A percentile compares a stretch with the other conserved stretches of the same genome.
Evolutionary conservation across 202 grass and related monocot species (phyloP).

Genomic region (Musa balbisiana): DNA sequence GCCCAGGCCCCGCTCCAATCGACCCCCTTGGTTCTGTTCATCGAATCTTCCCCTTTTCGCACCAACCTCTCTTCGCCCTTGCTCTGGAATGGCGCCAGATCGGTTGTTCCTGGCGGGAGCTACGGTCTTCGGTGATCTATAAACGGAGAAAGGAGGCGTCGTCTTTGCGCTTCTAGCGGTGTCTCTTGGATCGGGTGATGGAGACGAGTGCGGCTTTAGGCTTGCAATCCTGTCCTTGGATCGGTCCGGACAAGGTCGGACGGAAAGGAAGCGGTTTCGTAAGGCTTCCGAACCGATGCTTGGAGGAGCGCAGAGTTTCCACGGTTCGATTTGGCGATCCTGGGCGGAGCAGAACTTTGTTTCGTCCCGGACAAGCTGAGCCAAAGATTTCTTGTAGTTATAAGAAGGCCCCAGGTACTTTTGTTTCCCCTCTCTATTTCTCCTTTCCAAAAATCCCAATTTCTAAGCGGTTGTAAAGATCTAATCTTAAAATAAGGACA

Average conservation of each 20-base stretch:
- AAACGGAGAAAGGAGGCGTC: background rate
- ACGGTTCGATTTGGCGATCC: background rate
- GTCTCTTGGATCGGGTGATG: background rate
- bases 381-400: constrained; percentile 10
- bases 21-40: too few species aligned
- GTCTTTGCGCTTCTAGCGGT: background rate
- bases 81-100: background rate
- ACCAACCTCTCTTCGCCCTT: too few species aligned
- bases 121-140: background rate
- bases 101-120: background rate
- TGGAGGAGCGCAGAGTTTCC: constrained; percentile 21
- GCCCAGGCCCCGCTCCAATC: too few species aligned
- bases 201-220: constrained; percentile 10
- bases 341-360: background rate
- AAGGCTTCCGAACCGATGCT: constrained; percentile 18
- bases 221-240: constrained; percentile 26
- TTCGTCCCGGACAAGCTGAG: constrained; percentile 17
- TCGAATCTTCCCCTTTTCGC: too few species aligned
- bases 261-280: constrained; percentile 6
- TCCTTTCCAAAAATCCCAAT: background rate
- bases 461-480: background rate
- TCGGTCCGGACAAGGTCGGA: constrained; percentile 16
- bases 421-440: background rate
- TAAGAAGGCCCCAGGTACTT: constrained; percentile 29
- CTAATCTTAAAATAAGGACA: too few species aligned